Evolutionary conservation across 2,329 filamentous ascomycete species (phyloP), one percentile per base, ranked within the genome.

Genomic region (Thielaviopsis ethacetica): DNA sequence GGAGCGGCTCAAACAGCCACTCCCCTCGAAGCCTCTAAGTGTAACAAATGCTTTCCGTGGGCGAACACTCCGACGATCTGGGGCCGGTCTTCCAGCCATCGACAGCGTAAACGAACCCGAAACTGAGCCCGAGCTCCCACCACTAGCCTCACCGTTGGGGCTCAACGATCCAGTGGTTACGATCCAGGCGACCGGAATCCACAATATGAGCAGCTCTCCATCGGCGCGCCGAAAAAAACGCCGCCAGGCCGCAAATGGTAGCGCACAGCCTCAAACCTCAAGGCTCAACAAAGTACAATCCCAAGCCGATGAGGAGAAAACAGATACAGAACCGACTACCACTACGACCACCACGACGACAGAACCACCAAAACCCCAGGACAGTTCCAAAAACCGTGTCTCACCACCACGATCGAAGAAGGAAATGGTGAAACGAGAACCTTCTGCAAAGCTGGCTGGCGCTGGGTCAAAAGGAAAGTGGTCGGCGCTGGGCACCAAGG

Each of bases 141-240:
- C 80, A 0, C 79, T 79, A 0, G 76, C 77, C 0, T 73, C 73
- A 30, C 72, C 76, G 54, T 71, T 70, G 44, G 74, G 73, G 3
- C 68, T 76, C 13, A 69, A 71, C 1, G 80, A 83, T 60, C 74
- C 76, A 0, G 71, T 78, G 1, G 72, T 80, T 27, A 77, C 75
- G 51, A 78, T 77, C 2, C 79, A 79, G 7, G 78, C 80, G 0
- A 67, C 71, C 21, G 82, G 81, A 0, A 84, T 84, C 27, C 81
- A 64, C 41, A 54, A 58, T 4, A 15, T 44, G 13, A 62, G 56
- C 30, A 62, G 55, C 56, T 62, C 62, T 44, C 56, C 62, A 19
- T 57, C 59, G 15, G 44, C 47, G 50, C 56, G 56, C 3, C 51
- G 30, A 26, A 53, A 47, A 17, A 55, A 56, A 22, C 47, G 56